Evolutionary conservation across 768 basidiomycete genomes (phyloP).

Genomic region (Myochromella boudieri): DNA sequence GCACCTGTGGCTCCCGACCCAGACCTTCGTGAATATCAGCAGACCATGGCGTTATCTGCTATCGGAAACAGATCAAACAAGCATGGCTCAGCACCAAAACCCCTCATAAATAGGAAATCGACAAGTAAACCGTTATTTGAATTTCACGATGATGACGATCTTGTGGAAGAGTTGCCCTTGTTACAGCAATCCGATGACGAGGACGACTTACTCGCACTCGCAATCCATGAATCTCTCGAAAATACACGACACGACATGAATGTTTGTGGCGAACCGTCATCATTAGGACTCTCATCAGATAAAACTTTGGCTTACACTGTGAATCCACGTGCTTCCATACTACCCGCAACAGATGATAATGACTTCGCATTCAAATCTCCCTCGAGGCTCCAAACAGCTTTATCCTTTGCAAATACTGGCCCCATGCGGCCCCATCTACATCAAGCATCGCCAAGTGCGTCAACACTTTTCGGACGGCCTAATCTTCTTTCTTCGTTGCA

Average conservation of each 20-base stretch:
- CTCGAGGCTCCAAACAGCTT: constrained; percentile 62
- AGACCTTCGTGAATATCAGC: constrained; percentile 63
- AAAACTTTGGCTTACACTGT: not conserved
- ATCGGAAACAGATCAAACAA: constrained; percentile 50
- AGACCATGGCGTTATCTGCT: constrained; percentile 59
- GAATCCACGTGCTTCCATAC: not conserved
- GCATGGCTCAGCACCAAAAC: constrained; percentile 30
- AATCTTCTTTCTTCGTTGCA: constrained; percentile 25
- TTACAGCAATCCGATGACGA: constrained; percentile 41
- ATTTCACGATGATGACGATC: constrained; percentile 47
- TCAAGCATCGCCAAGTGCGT: constrained; percentile 3
- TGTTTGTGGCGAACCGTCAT: constrained; percentile 8
- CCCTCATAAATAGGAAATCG: constrained; percentile 32
- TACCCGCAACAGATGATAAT: constrained; percentile 11
- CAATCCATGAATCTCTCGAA: constrained; percentile 62
- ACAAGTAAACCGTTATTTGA: constrained; percentile 50
- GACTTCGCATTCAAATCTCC: constrained; percentile 22
- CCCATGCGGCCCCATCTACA: constrained; percentile 25
- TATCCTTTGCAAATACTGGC: constrained; percentile 65
- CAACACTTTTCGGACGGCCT: constrained; percentile 29
- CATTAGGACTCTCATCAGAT: constrained; percentile 8
- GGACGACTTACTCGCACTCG: constrained; percentile 49
- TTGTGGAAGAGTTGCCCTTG: constrained; percentile 4
- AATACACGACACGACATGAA: constrained; percentile 14
- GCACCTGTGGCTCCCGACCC: constrained; percentile 42